Evolutionary conservation across 2,329 filamentous ascomycete species (phyloP), one percentile per base, ranked within the genome.

Genomic region (Aspergillus sp.): DNA sequence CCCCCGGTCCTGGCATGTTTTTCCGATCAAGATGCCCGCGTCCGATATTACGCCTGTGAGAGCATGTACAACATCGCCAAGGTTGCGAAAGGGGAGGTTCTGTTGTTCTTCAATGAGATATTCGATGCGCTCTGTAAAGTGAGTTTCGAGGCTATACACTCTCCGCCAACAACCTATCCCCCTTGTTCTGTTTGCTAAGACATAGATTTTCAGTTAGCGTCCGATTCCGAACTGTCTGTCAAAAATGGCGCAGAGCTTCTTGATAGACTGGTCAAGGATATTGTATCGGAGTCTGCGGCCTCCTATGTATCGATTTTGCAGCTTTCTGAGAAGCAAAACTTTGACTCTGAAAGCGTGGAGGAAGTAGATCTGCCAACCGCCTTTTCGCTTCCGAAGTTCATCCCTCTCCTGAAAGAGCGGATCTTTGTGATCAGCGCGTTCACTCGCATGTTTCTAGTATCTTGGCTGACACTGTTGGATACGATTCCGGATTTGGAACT

Each of bases 1-100:
- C 94, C 94, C 50, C 96, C 96, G 3, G 95, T 99, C 5, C 84
- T 99, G 50, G 95, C 95, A 55, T 99, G 96, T 81, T 99, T 99
- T 77, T 91, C 91, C 59, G 96, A 99, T 69, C 95, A 98, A 80
- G 95, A 99, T 89, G 93, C 95, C 29, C 87, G 95, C 59, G 95
- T 98, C 32, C 87, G 95, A 65, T 99, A 99, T 77, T 99, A 99
- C 78, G 95, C 95, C 24, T 99, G 95, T 78, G 95, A 99, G 81
- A 96, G 93, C 76, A 99, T 99, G 95, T 99, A 99, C 80, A 99
- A 99, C 77, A 99, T 99, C 73, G 93, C 95, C 72, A 99, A 99
- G 79, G 95, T 99, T 52, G 95, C 94, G 61, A 99, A 99, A 78
- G 95, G 96, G 42, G 95, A 99, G 77, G 95, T 99, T 20, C 78